These are phyloP conservation scores for Lathyrus tuberosus DNA, from an alignment of 306 rosid species.

Conservation along the genomic window DNA sequence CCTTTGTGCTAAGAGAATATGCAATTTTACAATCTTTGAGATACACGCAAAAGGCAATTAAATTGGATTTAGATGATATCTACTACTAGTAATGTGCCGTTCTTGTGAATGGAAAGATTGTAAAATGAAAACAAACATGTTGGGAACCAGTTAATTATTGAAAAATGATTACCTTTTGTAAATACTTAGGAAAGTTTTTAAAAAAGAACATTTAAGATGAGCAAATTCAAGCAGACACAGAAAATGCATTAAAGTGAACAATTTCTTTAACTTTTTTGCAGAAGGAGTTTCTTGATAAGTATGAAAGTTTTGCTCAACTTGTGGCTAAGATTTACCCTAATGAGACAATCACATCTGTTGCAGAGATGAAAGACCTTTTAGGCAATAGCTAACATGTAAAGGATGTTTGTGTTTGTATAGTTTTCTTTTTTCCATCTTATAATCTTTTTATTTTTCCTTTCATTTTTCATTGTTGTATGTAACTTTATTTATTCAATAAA, in stretches of 20 bases:
- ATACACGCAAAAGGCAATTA: background rate
- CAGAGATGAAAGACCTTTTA: slow-evolving; percentile 80
- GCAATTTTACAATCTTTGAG: slow-evolving; percentile 2
- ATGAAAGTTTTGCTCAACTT: slow-evolving; percentile 89
- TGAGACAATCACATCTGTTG: slow-evolving; percentile 65
- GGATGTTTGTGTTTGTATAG: slow-evolving; percentile 33
- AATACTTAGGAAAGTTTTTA: background rate
- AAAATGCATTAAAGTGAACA: slow-evolving; percentile 21
- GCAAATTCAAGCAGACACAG: background rate
- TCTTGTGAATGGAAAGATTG: background rate
- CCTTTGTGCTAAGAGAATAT: slow-evolving; percentile 16
- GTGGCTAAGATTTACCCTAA: slow-evolving; percentile 84
- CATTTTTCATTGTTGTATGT: slow-evolving; percentile 27
- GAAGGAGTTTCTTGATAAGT: slow-evolving; percentile 97
- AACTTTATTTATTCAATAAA: slow-evolving; percentile 49
- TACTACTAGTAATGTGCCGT: background rate
- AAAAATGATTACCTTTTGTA: background rate
- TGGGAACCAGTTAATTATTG: background rate
- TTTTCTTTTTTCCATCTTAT: slow-evolving; percentile 30
- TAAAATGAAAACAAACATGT: background rate
- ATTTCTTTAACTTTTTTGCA: slow-evolving; percentile 49
- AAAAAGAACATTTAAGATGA: background rate
- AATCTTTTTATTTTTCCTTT: slow-evolving; percentile 29
- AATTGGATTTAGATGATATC: background rate
- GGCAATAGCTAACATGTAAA: slow-evolving; percentile 84